Conservation (phyloP, 345 rosid genomes). For the Citrus reticulata region DNA sequence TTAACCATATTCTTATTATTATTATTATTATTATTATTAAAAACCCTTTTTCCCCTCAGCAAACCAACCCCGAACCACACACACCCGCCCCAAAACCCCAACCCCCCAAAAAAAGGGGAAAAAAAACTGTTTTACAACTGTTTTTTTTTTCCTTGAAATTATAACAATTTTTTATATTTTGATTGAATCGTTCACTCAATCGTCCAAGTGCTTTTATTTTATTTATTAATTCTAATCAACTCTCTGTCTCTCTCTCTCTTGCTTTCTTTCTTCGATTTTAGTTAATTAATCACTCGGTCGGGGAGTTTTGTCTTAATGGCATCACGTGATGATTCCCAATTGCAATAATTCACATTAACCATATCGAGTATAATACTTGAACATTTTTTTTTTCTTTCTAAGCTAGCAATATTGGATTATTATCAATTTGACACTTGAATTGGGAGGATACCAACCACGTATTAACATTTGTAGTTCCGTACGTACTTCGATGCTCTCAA, state of each 20-base stretch:
- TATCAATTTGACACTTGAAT: background rate
- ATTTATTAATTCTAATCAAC: background rate
- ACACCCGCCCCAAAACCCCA: too few species aligned
- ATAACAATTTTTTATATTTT: slow-evolving; percentile 9
- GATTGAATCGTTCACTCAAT: slow-evolving; percentile 24
- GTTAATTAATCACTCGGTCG: slow-evolving; percentile 57
- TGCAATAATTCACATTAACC: slow-evolving; percentile 28
- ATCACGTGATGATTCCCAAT: slow-evolving; percentile 86
- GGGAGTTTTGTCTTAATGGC: slow-evolving; percentile 70
- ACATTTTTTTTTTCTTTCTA: slow-evolving; percentile 23
- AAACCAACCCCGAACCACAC: too few species aligned
- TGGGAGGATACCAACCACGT: background rate
- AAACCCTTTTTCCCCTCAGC: too few species aligned
- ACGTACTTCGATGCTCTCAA: slow-evolving; percentile 2
- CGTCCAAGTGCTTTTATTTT: background rate
- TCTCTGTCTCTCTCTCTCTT: background rate
- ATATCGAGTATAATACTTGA: slow-evolving; percentile 14
- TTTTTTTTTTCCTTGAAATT: background rate
- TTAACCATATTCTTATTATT: too few species aligned
- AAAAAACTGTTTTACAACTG: too few species aligned
- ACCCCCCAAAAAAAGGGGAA: background rate
- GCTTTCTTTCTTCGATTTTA: slow-evolving; percentile 9
- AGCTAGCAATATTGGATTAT: background rate
- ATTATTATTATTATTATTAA: too few species aligned
- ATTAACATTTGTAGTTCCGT: background rate